A percentile compares a stretch with the other conserved stretches of the same genome.
Conservation (phyloP, 202 grass and related monocot genomes). For the Bolboschoenoplectus hybrid region DNA sequence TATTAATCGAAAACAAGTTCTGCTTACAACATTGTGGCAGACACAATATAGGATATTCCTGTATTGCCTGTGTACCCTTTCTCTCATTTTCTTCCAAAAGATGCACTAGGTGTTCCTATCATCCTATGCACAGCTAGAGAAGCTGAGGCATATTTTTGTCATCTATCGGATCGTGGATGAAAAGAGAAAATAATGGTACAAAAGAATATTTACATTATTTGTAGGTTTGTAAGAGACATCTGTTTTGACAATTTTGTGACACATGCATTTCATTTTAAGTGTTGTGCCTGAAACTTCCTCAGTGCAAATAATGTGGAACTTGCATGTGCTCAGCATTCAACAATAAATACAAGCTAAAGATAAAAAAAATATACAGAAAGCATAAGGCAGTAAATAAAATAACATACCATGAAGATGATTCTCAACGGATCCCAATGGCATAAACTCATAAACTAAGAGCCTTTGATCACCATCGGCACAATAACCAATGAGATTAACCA, state of each 20-base stretch:
- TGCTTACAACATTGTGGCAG: neutral
- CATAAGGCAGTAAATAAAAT: constrained; percentile 14
- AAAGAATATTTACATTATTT: neutral
- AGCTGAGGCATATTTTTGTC: neutral
- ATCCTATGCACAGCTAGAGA: neutral
- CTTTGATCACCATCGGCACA: constrained; percentile 93
- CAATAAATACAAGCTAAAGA: neutral
- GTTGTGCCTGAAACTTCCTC: neutral
- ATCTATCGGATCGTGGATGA: neutral
- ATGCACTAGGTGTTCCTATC: neutral
- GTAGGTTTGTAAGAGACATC: neutral
- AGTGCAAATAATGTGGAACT: neutral
- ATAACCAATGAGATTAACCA: constrained; percentile 95
- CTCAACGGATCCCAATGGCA: constrained; percentile 84
- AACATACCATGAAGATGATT: constrained; percentile 78
- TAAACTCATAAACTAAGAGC: constrained; percentile 89
- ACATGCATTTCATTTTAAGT: neutral
- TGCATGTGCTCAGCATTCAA: neutral
- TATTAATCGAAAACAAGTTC: neutral
- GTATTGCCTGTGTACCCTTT: neutral
- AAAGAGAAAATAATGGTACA: neutral
- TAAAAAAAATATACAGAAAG: neutral
- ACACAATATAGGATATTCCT: neutral
- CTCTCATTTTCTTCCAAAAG: too few relatives aligned
- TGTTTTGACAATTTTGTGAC: neutral